Evolutionary conservation across 352 stramenopile species (phyloP), one percentile per base, ranked within the genome.

Genomic region (Phytophthora tentaculata): DNA sequence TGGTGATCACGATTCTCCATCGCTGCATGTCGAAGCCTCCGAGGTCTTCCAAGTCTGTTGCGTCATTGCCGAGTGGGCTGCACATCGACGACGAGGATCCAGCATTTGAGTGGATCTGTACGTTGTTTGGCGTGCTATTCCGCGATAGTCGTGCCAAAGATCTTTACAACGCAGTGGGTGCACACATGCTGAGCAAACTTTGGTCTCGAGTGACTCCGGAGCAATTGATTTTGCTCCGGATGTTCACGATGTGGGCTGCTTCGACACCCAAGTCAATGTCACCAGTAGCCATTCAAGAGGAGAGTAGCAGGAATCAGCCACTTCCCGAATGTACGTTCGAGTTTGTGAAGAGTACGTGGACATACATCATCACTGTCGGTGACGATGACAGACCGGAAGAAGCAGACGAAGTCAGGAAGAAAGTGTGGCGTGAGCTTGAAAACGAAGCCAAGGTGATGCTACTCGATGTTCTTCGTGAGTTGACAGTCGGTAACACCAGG

Each of bases 171-270:
- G 81, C 81, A 2, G 81, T 95, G 0, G 81, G 87, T 3, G 85
- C 83, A 7, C 83, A 91, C 65, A 79, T 95, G 64, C 71, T 95
- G 0, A 95, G 87, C 61, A 79, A 80, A 43, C 69, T 95, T 20
- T 95, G 87, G 85, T 92, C 85, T 52, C 77, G 84, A 24, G 82
- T 95, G 44, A 94, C 87, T 35, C 87, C 87, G 0, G 87, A 95
- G 57, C 85, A 95, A 51, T 73, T 94, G 39, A 91, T 95, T 41
- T 66, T 92, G 44, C 43, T 95, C 43, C 84, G 81, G 10, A 93
- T 95, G 84, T 79, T 93, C 56, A 80, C 71, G 1, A 81, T 90
- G 73, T 92, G 81, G 81, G 73, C 84, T 26, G 39, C 74, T 45
- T 67, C 61, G 12, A 51, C 44, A 8, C 12, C 29, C 5, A 61